phyloP scores from a whole-genome alignment of 805 yeast species.

The Zygosaccharomyces gambellarensis region DNA sequence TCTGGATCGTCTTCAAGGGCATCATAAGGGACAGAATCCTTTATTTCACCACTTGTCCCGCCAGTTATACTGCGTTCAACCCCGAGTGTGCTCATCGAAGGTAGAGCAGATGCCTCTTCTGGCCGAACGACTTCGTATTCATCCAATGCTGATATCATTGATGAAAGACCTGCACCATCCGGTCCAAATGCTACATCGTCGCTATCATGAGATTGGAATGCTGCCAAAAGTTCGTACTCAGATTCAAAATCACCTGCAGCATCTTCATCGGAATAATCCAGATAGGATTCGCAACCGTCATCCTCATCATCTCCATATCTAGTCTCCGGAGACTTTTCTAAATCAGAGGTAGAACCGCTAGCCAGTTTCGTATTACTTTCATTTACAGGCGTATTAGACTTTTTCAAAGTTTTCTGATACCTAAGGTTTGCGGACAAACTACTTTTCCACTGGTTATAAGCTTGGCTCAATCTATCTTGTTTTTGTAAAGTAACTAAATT shows the following conservation, averaged over 20 bases:
- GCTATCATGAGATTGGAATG: conserved; percentile 11
- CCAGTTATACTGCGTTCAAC: conserved; percentile 5
- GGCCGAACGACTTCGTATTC: conserved; percentile 28
- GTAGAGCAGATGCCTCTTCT: conserved; percentile 6
- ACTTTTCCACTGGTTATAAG: conserved; percentile 23
- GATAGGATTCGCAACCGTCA: conserved; percentile 12
- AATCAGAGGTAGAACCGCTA: conserved; percentile 2
- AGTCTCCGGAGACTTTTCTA: not conserved
- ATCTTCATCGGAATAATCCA: conserved; percentile 13
- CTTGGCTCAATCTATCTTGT: conserved; percentile 18
- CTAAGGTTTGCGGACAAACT: conserved; percentile 9
- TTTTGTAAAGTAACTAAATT: conserved; percentile 16
- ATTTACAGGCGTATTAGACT: not conserved
- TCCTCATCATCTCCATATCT: conserved; percentile 7
- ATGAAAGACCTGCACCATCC: conserved; percentile 13
- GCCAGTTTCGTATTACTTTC: not conserved
- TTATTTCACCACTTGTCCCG: conserved; percentile 6
- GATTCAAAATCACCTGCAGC: conserved; percentile 8
- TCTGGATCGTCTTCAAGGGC: conserved; percentile 10
- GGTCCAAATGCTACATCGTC: conserved; percentile 6
- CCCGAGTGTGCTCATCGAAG: not conserved
- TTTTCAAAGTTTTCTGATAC: conserved; percentile 7
- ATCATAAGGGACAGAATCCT: conserved; percentile 1
- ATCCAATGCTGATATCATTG: conserved; percentile 28
- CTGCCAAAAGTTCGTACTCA: conserved; percentile 12